Evolutionary conservation across 2,329 filamentous ascomycete species (phyloP), one percentile per base, ranked within the genome.

Genomic region (Aspergillus sp.): DNA sequence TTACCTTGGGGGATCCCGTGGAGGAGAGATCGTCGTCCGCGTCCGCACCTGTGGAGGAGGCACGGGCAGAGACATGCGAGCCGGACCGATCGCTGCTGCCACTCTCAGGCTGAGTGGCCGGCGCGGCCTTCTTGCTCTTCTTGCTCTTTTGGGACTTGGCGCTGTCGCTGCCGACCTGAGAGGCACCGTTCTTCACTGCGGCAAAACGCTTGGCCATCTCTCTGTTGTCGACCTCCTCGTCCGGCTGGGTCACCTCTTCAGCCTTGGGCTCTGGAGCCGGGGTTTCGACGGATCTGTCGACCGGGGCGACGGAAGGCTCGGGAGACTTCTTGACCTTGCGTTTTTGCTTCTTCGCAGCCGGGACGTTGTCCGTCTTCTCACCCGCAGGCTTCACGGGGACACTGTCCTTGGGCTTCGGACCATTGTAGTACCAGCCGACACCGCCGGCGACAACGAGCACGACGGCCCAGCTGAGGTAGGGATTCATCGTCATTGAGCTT

Each of bases 21-120:
- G 81, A 69, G 3, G 86, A 86, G 48, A 80, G 67, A 49, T 93
- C 85, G 50, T 93, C 83, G 49, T 91, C 85, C 10, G 79, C 83
- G 53, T 89, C 84, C 17, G 71, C 80, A 32, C 76, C 82, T 27
- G 76, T 75, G 33, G 77, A 80, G 3, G 83, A 88, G 5, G 74
- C 69, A 30, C 74, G 69, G 8, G 74, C 77, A 19, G 69, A 68
- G 42, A 70, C 40, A 16, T 43, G 58, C 35, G 67, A 48, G 17
- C 35, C 62, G 13, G 56, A 51, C 20, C 60, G 58, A 26, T 61
- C 58, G 24, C 63, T 60, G 35, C 41, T 47, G 67, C 65, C 56
- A 72, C 66, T 39, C 29, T 49, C 47, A 68, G 77, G 36, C 68
- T 75, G 40, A 69, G 44, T 47, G 25, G 45, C 29, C 26, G 58